Base-by-base conservation (phyloP, 2,329 filamentous ascomycete species). In the Aureobasidium sp. region DNA sequence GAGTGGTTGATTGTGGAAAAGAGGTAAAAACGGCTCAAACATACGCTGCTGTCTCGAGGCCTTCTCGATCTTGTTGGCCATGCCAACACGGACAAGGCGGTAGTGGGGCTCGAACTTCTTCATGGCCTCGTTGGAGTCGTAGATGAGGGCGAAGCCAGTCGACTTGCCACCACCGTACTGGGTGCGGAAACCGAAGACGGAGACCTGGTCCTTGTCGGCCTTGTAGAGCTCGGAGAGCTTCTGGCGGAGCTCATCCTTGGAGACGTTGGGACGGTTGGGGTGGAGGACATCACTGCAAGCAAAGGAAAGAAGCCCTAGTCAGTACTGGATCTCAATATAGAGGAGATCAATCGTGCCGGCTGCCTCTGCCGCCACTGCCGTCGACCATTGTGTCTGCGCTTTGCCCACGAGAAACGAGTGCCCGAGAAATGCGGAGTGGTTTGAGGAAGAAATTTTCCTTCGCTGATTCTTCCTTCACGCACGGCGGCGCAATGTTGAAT, bases 91-190 rank as follows among this genome's bases (percentile, higher is more conserved):
- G 79, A 99, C 86, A 73, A 97, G 87, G 81, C 94, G 88, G 89
- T 97, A 97, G 82, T 89, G 88, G 74, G 94, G 94, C 87, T 99
- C 94, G 81, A 97, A 99, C 84, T 97, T 97, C 90, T 97, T 97
- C 88, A 99, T 88, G 75, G 92, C 91, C 86, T 99, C 94, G 77
- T 87, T 83, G 71, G 90, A 96, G 82, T 99, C 94, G 87, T 99
- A 99, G 84, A 99, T 85, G 75, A 97, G 91, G 71, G 91, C 94
- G 79, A 99, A 99, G 75, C 94, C 94, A 70, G 93, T 97, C 80
- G 90, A 96, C 89, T 99, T 99, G 85, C 94, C 94, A 78, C 94
- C 94, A 93, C 94, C 94, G 79, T 89, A 99, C 80, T 97, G 93
- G 74, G 94, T 99, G 81, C 91, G 90, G 81, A 99, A 91, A 76